These are phyloP conservation scores for Sphaceloma murrayae DNA, from an alignment of 2,329 filamentous ascomycete genomes.

Conservation along the genomic window DNA sequence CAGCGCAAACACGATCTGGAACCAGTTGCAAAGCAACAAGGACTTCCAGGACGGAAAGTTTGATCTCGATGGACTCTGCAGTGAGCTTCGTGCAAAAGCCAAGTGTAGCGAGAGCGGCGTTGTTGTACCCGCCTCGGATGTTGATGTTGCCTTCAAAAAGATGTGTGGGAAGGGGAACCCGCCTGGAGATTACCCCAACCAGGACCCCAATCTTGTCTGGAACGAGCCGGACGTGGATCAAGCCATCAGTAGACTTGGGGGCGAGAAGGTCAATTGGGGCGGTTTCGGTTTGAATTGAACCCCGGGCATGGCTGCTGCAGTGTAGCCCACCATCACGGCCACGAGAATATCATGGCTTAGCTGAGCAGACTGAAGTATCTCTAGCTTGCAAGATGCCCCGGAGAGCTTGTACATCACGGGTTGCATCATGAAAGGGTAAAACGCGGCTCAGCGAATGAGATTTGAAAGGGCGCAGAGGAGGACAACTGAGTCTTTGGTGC, in stretches of 20 bases:
- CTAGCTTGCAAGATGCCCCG: too few species aligned
- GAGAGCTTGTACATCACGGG: too few species aligned
- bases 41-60: conserved; percentile 85
- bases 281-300: conserved; percentile 12
- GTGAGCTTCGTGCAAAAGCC: conserved; percentile 87
- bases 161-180: conserved; percentile 31
- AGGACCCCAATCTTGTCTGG: conserved; percentile 9
- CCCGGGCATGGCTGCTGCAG: too few species aligned
- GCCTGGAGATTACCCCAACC: conserved; percentile 2
- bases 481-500: too few species aligned
- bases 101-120: conserved; percentile 88
- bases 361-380: too few species aligned
- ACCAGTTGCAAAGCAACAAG: conserved; percentile 76
- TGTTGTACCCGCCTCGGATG: conserved; percentile 80
- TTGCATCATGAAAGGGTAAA: too few species aligned
- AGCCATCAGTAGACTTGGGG: not conserved
- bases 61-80: conserved; percentile 86
- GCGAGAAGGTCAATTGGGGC: conserved; percentile 12
- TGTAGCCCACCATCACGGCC: too few species aligned
- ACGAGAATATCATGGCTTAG: too few species aligned
- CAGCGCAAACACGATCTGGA: conserved; percentile 90
- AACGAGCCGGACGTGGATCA: conserved; percentile 1
- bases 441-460: too few species aligned
- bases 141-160: conserved; percentile 52
- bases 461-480: too few species aligned